phyloP scores from a whole-genome alignment of 495 filamentous ascomycete genomes.

The Pyrenula massariospora region DNA sequence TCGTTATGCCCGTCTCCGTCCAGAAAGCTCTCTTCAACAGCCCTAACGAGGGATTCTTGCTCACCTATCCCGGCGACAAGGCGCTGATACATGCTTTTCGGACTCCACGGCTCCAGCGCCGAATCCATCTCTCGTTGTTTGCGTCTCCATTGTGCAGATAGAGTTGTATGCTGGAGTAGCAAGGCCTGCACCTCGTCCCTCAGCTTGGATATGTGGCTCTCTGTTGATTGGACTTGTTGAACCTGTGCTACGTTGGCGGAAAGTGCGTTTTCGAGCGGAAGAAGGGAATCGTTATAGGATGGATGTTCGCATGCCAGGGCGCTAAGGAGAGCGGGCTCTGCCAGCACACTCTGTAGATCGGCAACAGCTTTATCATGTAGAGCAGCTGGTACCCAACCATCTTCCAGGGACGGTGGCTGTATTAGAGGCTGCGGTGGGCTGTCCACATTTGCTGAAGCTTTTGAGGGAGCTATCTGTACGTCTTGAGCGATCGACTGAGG shows the following conservation, averaged over 20 bases:
- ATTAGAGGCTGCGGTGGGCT: conserved; percentile 14
- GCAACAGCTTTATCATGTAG: conserved; percentile 64
- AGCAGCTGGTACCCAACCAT: conserved; percentile 55
- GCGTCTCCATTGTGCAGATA: conserved; percentile 81
- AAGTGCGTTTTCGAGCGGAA: conserved; percentile 51
- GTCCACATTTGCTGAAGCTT: conserved; percentile 10
- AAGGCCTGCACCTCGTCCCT: conserved; percentile 64
- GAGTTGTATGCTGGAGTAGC: conserved; percentile 68
- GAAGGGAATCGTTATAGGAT: conserved; percentile 44
- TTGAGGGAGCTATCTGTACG: conserved; percentile 7
- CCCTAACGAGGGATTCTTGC: conserved; percentile 69
- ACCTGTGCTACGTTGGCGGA: conserved; percentile 57
- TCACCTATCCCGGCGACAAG: conserved; percentile 64
- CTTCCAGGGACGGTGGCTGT: conserved; percentile 26
- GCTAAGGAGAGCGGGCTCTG: conserved; percentile 44
- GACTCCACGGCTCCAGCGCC: conserved; percentile 72
- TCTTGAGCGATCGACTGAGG: background rate
- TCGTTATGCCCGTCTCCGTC: conserved; percentile 25
- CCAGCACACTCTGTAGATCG: conserved; percentile 57
- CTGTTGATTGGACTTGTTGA: conserved; percentile 41
- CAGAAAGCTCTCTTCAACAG: conserved; percentile 83
- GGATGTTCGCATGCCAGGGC: conserved; percentile 52
- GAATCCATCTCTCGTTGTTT: conserved; percentile 83
- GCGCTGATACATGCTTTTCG: conserved; percentile 70
- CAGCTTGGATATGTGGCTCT: conserved; percentile 47